Conservation (phyloP, 352 stramenopile genomes). For the Globisporangium abappressorium region DNA sequence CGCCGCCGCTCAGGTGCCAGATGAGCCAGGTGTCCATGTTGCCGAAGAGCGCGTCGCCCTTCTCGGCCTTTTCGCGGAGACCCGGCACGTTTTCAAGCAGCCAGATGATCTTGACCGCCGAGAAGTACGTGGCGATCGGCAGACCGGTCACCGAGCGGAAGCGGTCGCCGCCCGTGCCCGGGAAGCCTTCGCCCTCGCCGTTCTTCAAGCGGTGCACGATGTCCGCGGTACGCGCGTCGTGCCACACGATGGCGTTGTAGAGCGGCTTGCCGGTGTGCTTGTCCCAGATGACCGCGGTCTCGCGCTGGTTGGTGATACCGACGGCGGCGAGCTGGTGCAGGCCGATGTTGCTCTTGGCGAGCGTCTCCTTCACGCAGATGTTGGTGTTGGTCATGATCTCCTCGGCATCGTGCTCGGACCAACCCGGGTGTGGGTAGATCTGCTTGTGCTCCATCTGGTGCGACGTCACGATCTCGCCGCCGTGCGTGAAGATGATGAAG, state of each 20-base stretch:
- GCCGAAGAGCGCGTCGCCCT: constrained; percentile 91
- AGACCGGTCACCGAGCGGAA: constrained; percentile 90
- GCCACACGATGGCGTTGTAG: constrained; percentile 99
- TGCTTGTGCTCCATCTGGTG: constrained; percentile 97
- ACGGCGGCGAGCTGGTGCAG: constrained; percentile 85
- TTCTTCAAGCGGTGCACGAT: constrained; percentile 86
- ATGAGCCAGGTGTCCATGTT: constrained; percentile 99
- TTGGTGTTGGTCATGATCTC: constrained; percentile 92
- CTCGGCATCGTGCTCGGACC: constrained; percentile 97
- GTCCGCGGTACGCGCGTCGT: constrained; percentile 93
- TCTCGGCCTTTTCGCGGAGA: constrained; percentile 84
- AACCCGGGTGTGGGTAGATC: constrained; percentile 94
- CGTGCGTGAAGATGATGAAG: constrained; percentile 94
- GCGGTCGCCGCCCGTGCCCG: constrained; percentile 50
- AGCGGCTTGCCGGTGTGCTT: constrained; percentile 94
- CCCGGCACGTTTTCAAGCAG: constrained; percentile 93
- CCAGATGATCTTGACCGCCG: constrained; percentile 97
- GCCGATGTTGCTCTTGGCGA: constrained; percentile 68
- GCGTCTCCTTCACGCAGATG: constrained; percentile 66
- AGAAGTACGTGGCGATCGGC: constrained; percentile 97
- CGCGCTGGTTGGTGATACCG: constrained; percentile 99
- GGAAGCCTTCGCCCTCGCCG: constrained; percentile 52
- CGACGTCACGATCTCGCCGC: constrained; percentile 86
- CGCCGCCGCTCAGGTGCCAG: constrained; percentile 91
- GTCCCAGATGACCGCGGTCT: constrained; percentile 98